These are phyloP conservation scores for Globisporangium echinulatum DNA, from an alignment of 352 stramenopile genomes.

Conservation along the genomic window DNA sequence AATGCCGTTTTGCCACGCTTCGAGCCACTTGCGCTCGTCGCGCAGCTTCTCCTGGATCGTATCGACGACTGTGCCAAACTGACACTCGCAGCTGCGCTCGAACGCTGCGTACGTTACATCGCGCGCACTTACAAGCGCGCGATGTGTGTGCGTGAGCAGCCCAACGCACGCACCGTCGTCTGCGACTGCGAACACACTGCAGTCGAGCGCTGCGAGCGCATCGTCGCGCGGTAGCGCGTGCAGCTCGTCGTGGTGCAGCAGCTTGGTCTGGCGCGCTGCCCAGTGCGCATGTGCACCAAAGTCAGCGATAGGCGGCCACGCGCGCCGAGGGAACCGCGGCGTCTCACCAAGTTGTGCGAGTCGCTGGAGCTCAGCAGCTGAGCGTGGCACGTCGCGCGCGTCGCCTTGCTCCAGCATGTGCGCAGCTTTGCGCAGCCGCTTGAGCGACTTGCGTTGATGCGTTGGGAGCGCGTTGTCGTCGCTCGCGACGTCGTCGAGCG, in stretches of 20 bases:
- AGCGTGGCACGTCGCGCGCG: conserved; percentile 38
- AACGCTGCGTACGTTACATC: conserved; percentile 42
- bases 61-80: conserved; percentile 14
- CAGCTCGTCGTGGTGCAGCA: conserved; percentile 13
- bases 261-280: conserved; percentile 17
- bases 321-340: conserved; percentile 41
- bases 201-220: conserved; percentile 15
- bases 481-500: conserved; percentile 43
- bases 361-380: conserved; percentile 38
- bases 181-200: conserved; percentile 8
- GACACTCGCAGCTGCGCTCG: conserved; percentile 15
- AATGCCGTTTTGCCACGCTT: conserved; percentile 45
- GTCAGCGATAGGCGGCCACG: conserved; percentile 35
- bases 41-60: conserved; percentile 35
- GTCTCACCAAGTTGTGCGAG: conserved; percentile 36
- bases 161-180: conserved; percentile 30
- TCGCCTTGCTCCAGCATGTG: conserved; percentile 52
- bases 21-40: conserved; percentile 50
- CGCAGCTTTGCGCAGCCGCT: conserved; percentile 53
- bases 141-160: conserved; percentile 57
- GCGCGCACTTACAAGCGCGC: conserved; percentile 34
- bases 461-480: conserved; percentile 36
- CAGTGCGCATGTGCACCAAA: conserved; percentile 32
- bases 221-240: conserved; percentile 15
- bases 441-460: conserved; percentile 68